A percentile compares a stretch with the other conserved stretches of the same genome.
These are phyloP conservation scores for Cytospora schulzeri DNA, from an alignment of 2,329 filamentous ascomycete genomes.

Conservation along the genomic window DNA sequence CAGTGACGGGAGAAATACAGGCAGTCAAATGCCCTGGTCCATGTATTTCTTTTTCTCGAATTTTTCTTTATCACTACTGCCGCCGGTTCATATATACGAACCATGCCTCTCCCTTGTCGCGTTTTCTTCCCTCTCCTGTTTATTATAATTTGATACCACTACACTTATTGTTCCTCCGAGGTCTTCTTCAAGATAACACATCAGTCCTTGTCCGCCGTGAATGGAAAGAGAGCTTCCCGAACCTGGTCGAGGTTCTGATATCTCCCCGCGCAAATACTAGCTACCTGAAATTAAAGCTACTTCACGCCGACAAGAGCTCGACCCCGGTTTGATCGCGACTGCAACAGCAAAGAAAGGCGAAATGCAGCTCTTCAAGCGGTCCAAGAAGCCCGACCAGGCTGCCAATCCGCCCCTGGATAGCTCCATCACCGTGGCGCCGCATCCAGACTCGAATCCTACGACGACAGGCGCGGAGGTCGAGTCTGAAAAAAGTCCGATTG, in stretches of 20 bases:
- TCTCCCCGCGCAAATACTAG: not conserved
- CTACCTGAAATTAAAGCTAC: not conserved
- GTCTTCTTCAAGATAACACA: not conserved
- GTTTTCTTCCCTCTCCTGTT: not conserved
- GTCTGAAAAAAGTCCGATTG: constrained; percentile 14
- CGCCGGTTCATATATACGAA: not conserved
- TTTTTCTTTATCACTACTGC: too few relatives aligned
- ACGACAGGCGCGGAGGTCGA: constrained; percentile 9
- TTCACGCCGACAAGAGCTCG: not conserved
- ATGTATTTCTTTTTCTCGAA: not conserved
- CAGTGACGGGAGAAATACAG: too few relatives aligned
- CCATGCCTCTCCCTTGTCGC: not conserved
- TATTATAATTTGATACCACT: not conserved
- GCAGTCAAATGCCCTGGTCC: too few relatives aligned
- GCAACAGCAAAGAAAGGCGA: not conserved
- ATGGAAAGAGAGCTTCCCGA: not conserved
- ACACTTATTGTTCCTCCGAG: not conserved
- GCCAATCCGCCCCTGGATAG: constrained; percentile 2
- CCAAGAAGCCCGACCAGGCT: constrained; percentile 22
- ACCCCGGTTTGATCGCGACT: not conserved
- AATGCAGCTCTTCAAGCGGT: constrained; percentile 25
- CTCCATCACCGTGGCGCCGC: constrained; percentile 5
- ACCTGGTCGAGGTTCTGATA: not conserved
- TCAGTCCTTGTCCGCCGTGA: not conserved
- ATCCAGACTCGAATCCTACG: not conserved